A percentile compares a stretch with the other conserved stretches of the same genome.
phyloP scores from a whole-genome alignment of 78 protist species.

The Corallochytrium limacisporum region DNA sequence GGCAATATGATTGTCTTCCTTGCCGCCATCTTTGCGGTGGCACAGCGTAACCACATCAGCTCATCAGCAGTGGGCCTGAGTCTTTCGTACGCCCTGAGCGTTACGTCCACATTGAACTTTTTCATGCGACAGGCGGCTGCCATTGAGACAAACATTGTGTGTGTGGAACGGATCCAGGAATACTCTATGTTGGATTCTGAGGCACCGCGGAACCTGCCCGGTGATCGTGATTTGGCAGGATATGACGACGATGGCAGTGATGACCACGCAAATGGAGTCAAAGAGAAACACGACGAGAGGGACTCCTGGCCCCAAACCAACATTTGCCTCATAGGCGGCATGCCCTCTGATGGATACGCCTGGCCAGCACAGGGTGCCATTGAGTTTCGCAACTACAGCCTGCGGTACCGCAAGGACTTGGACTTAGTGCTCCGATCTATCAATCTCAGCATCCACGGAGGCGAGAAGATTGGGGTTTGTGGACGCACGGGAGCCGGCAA shows the following conservation, averaged over 20 bases:
- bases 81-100: conserved; percentile 35
- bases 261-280: too few species aligned
- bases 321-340: too few species aligned
- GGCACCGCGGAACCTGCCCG: neutral
- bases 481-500: conserved; percentile 93
- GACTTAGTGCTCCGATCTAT: conserved; percentile 31
- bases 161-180: conserved; percentile 55
- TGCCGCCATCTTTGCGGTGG: conserved; percentile 28
- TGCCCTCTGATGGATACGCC: too few species aligned
- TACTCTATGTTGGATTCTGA: too few species aligned
- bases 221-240: too few species aligned
- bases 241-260: too few species aligned
- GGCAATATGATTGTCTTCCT: conserved; percentile 31
- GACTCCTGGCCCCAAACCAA: too few species aligned
- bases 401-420: conserved; percentile 62
- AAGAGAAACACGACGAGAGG: too few species aligned
- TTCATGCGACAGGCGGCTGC: conserved; percentile 12
- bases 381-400: too few species aligned
- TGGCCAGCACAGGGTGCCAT: too few species aligned
- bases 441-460: conserved; percentile 1
- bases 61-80: conserved; percentile 55
- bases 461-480: conserved; percentile 58
- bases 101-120: conserved; percentile 27
- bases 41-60: conserved; percentile 1
- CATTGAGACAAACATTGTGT: conserved; percentile 50